phyloP scores from a whole-genome alignment of 148 eudicot genomes.

The Limonium bicolor region DNA sequence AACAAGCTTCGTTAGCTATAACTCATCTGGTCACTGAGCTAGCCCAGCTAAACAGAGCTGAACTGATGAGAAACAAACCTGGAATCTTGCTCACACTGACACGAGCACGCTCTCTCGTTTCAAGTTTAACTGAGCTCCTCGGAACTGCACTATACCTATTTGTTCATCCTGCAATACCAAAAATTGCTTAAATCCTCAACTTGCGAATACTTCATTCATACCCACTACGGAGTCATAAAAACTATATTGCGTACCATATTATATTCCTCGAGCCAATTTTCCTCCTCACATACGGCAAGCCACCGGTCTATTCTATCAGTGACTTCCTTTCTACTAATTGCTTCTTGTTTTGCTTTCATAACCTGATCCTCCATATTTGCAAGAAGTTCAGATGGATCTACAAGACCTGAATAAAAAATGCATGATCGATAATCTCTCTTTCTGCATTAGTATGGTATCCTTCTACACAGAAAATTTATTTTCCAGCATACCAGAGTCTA shows the following conservation, averaged over 20 bases:
- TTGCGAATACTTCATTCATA: too few species aligned
- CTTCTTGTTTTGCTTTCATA: constrained; percentile 43
- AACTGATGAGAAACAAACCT: too few species aligned
- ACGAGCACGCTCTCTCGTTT: constrained; percentile 93
- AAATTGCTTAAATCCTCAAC: too few species aligned
- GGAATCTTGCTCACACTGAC: constrained; percentile 69
- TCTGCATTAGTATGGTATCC: too few species aligned
- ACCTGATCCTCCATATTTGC: constrained; percentile 48
- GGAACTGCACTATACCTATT: constrained; percentile 81
- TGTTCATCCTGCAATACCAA: constrained; percentile 54
- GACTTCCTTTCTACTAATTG: constrained; percentile 46
- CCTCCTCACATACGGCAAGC: constrained; percentile 65
- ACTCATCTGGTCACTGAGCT: too few species aligned
- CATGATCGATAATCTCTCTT: too few species aligned
- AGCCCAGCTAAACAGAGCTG: too few species aligned
- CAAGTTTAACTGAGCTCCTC: constrained; percentile 79
- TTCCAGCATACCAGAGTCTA: constrained; percentile 50
- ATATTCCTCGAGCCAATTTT: constrained; percentile 68
- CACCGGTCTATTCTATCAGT: constrained; percentile 54
- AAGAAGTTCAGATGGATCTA: constrained; percentile 58
- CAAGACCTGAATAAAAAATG: constrained; percentile 29
- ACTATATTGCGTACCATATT: constrained; percentile 35
- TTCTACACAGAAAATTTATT: too few species aligned
- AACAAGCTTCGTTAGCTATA: too few species aligned
- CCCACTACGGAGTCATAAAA: too few species aligned